Evolutionary conservation across 2,329 filamentous ascomycete genomes (phyloP).

Genomic region (Microdochium trichocladiopsis): DNA sequence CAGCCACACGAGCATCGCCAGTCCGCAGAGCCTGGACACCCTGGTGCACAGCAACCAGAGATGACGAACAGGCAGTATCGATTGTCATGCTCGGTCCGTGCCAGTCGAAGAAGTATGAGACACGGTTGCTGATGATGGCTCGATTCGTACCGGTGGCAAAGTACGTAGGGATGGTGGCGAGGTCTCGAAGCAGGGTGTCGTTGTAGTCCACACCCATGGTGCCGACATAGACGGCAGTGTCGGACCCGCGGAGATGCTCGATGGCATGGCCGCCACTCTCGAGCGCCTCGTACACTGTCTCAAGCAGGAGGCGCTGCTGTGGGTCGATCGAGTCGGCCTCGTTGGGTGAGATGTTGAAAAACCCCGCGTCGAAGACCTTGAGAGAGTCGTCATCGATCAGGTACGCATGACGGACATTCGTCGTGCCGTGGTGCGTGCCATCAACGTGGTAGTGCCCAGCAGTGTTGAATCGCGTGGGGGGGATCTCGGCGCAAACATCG

Average conservation of each 20-base stretch:
- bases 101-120: slow-evolving; percentile 26
- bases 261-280: slow-evolving; percentile 10
- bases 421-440: slow-evolving; percentile 19
- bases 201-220: slow-evolving; percentile 14
- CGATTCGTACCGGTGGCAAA: slow-evolving; percentile 17
- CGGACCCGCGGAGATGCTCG: slow-evolving; percentile 2
- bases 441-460: slow-evolving; percentile 22
- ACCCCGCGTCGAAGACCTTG: slow-evolving; percentile 24
- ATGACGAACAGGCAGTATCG: slow-evolving; percentile 37
- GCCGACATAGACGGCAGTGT: slow-evolving; percentile 14
- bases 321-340: slow-evolving; percentile 27
- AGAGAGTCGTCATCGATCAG: background rate
- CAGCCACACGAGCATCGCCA: slow-evolving; percentile 13
- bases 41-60: slow-evolving; percentile 24
- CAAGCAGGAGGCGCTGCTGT: slow-evolving; percentile 22
- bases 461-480: slow-evolving; percentile 22
- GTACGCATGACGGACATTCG: slow-evolving; percentile 8
- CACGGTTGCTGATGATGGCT: slow-evolving; percentile 21
- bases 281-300: slow-evolving; percentile 28
- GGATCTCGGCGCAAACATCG: slow-evolving; percentile 12
- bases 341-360: slow-evolving; percentile 23
- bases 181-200: slow-evolving; percentile 4
- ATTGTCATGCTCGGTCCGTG: slow-evolving; percentile 32
- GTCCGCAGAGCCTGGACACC: slow-evolving; percentile 17
- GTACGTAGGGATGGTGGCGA: slow-evolving; percentile 9